A percentile compares a stretch with the other conserved stretches of the same genome.
phyloP scores from a whole-genome alignment of 108 stramenopile species.

The Fragilaria radians region DNA sequence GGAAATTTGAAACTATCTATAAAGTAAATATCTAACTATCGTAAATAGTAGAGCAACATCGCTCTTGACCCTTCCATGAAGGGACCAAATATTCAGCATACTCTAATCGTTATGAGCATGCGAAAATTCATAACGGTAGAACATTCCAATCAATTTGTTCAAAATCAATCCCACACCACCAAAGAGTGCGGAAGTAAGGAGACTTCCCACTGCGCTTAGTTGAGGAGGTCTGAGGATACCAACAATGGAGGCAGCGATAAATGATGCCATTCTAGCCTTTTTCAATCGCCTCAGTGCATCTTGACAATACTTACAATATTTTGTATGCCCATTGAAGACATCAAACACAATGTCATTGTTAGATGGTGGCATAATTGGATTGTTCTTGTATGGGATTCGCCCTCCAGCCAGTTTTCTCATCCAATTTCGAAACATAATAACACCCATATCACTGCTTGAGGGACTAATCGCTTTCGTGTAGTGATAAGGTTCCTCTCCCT shows the following conservation, averaged over 20 bases:
- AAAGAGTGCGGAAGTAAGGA: conserved; percentile 1
- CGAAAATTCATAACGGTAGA: conserved; percentile 17
- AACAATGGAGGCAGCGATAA: conserved; percentile 12
- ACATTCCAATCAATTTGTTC: conserved; percentile 20
- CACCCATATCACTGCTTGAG: conserved; percentile 17
- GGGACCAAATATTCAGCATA: neutral
- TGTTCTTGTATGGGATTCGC: conserved; percentile 19
- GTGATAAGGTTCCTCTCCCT: conserved; percentile 6
- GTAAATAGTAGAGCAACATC: no score
- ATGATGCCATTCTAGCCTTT: conserved; percentile 8
- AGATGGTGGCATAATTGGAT: conserved; percentile 10
- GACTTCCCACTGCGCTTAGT: conserved; percentile 10
- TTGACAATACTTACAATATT: conserved; percentile 20
- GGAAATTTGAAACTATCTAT: no score
- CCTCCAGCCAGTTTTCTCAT: conserved; percentile 20
- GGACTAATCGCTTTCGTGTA: conserved; percentile 19
- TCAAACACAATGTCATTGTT: conserved; percentile 26
- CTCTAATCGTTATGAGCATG: conserved; percentile 24
- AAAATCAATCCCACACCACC: conserved; percentile 16
- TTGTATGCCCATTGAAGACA: conserved; percentile 24
- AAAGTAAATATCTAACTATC: no score
- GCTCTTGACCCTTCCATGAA: no score
- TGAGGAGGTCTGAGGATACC: conserved; percentile 10
- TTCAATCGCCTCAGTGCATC: conserved; percentile 13
- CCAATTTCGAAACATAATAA: conserved; percentile 33